A percentile compares a stretch with the other conserved stretches of the same genome.
Evolutionary conservation across 2,329 filamentous ascomycete species (phyloP).

Genomic region (Arthroderma sp.): DNA sequence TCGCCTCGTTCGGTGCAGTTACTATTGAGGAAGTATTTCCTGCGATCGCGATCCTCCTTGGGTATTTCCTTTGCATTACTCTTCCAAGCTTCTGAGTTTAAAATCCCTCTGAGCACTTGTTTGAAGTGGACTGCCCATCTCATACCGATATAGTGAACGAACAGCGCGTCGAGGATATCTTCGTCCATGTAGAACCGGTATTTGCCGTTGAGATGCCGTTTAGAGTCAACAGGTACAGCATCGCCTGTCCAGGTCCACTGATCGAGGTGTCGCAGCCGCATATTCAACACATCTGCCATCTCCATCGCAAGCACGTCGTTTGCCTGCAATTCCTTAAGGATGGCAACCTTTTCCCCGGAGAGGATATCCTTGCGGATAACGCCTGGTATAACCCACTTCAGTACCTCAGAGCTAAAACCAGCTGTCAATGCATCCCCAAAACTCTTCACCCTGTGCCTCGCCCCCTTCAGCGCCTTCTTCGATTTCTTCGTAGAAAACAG

Average conservation of each 20-base stretch:
- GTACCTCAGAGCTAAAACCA: constrained; percentile 27
- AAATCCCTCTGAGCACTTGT: constrained; percentile 24
- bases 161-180: constrained; percentile 43
- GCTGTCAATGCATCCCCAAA: constrained; percentile 23
- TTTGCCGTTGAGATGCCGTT: constrained; percentile 43
- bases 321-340: constrained; percentile 38
- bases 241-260: constrained; percentile 40
- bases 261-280: constrained; percentile 38
- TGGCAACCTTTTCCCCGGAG: constrained; percentile 37
- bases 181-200: constrained; percentile 49
- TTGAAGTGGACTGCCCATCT: constrained; percentile 40
- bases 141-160: constrained; percentile 42
- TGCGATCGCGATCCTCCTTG: constrained; percentile 29
- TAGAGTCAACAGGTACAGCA: constrained; percentile 36
- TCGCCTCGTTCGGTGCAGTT: constrained; percentile 4
- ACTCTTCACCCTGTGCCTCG: constrained; percentile 27
- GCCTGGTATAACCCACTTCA: constrained; percentile 36
- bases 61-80: constrained; percentile 20
- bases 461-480: constrained; percentile 29
- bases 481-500: constrained; percentile 36
- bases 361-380: constrained; percentile 40
- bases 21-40: constrained; percentile 32
- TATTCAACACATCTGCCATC: constrained; percentile 45
- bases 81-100: constrained; percentile 31
- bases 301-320: constrained; percentile 39